Conservation (phyloP, 768 basidiomycete species). For the Chalciporus piperatus region DNA sequence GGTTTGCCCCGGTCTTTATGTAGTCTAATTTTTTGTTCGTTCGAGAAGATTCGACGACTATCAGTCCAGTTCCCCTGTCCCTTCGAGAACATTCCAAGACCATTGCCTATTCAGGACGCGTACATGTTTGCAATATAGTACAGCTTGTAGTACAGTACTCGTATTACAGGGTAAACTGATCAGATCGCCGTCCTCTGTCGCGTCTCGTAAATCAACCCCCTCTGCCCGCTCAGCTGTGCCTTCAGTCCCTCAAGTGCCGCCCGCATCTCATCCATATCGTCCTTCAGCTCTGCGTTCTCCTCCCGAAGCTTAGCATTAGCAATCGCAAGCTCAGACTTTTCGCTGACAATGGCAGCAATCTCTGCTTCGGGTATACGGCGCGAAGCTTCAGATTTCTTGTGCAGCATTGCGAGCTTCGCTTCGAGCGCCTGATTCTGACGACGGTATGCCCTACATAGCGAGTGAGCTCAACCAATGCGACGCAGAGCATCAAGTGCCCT, state of each 20-base stretch:
- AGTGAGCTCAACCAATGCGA: not conserved
- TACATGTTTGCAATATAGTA: too few relatives aligned
- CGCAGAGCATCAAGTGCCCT: slow-evolving; percentile 16
- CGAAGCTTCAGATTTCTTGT: slow-evolving; percentile 40
- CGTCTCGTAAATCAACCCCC: slow-evolving; percentile 44
- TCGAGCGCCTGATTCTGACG: slow-evolving; percentile 64
- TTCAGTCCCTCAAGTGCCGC: slow-evolving; percentile 70
- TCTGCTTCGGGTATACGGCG: slow-evolving; percentile 37
- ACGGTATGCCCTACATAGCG: slow-evolving; percentile 45
- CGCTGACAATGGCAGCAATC: slow-evolving; percentile 43
- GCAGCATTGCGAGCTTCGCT: slow-evolving; percentile 47
- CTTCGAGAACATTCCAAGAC: slow-evolving; percentile 37
- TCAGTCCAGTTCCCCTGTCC: slow-evolving; percentile 14
- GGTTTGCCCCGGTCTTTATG: slow-evolving; percentile 33
- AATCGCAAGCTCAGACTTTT: slow-evolving; percentile 45
- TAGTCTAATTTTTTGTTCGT: slow-evolving; percentile 29
- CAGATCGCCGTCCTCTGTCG: slow-evolving; percentile 39
- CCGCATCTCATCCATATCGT: slow-evolving; percentile 63
- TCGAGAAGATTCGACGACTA: slow-evolving; percentile 45
- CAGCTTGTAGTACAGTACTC: too few relatives aligned
- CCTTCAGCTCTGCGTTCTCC: slow-evolving; percentile 53
- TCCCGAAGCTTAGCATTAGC: slow-evolving; percentile 54
- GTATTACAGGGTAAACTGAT: not conserved
- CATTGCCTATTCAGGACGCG: slow-evolving; percentile 25
- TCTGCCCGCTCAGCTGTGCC: slow-evolving; percentile 49